Percentiles rank a stretch among this genome's conserved stretches.
Conservation (phyloP, 148 eudicot genomes). For the Rhododendron molle region DNA sequence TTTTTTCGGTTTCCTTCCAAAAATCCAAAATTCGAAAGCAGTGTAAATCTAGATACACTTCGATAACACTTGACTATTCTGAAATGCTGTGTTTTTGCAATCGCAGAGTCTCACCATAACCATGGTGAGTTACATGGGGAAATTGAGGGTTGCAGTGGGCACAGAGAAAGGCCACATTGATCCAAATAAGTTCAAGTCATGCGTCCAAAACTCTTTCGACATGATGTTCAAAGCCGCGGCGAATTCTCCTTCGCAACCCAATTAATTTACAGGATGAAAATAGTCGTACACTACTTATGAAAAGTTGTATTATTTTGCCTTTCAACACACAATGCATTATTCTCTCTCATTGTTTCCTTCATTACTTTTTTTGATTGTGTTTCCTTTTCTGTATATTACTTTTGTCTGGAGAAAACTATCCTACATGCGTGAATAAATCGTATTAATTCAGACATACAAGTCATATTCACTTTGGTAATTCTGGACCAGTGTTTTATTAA, state of each 20-base stretch:
- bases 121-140: conserved; percentile 45
- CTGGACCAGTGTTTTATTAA: neutral
- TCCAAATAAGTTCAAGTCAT: conserved; percentile 27
- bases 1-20: neutral
- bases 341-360: neutral
- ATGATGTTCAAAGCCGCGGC: conserved; percentile 6
- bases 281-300: neutral
- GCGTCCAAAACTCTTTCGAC: conserved; percentile 36
- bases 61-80: neutral
- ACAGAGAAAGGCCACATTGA: conserved; percentile 36
- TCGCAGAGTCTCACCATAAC: conserved; percentile 75
- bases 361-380: neutral
- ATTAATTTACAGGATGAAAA: neutral
- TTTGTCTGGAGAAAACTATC: neutral
- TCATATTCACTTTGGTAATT: neutral
- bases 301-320: neutral
- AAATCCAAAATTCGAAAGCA: neutral
- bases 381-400: neutral
- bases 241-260: neutral
- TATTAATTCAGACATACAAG: too few species aligned
- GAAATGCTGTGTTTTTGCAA: neutral
- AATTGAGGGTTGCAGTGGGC: conserved; percentile 40
- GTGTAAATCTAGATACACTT: neutral
- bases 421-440: too few species aligned
- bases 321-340: neutral